These are phyloP conservation scores for Sporormia fimetaria DNA, from an alignment of 495 filamentous ascomycete species.

Conservation along the genomic window DNA sequence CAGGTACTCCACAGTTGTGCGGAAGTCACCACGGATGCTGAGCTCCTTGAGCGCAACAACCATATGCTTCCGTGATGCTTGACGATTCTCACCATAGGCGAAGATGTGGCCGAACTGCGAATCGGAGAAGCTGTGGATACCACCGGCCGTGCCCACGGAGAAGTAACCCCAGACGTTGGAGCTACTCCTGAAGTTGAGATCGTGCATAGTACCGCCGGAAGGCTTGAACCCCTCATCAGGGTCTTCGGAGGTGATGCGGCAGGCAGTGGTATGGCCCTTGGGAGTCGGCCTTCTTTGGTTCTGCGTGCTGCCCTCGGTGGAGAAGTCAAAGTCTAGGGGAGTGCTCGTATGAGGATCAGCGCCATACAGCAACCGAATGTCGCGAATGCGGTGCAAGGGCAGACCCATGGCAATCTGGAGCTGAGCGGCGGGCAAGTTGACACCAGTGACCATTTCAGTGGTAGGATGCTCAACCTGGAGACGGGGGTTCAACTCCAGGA, in stretches of 20 bases:
- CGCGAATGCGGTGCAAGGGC: constrained; percentile 85
- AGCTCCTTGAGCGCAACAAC: constrained; percentile 96
- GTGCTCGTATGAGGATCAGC: constrained; percentile 78
- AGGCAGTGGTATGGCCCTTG: constrained; percentile 94
- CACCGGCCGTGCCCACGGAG: constrained; percentile 90
- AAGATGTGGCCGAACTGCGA: constrained; percentile 99
- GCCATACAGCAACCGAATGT: constrained; percentile 92
- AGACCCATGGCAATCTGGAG: constrained; percentile 99
- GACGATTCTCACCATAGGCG: constrained; percentile 93
- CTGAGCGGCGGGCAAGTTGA: constrained; percentile 93
- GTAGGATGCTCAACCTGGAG: constrained; percentile 98
- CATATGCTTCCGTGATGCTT: constrained; percentile 97
- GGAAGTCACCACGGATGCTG: constrained; percentile 98
- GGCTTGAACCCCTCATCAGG: constrained; percentile 99
- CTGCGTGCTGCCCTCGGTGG: constrained; percentile 67
- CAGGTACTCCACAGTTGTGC: constrained; percentile 96
- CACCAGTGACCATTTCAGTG: constrained; percentile 97
- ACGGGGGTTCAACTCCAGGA: constrained; percentile 94
- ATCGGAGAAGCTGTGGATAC: constrained; percentile 98
- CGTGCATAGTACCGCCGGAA: constrained; percentile 96
- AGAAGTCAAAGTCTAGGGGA: constrained; percentile 95
- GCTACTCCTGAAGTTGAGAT: constrained; percentile 95
- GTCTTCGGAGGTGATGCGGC: constrained; percentile 98
- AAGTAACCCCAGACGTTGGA: constrained; percentile 99
- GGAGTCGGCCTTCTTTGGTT: constrained; percentile 81